Conservation (phyloP, 768 basidiomycete genomes). For the Vishniacozyma victoriae region DNA sequence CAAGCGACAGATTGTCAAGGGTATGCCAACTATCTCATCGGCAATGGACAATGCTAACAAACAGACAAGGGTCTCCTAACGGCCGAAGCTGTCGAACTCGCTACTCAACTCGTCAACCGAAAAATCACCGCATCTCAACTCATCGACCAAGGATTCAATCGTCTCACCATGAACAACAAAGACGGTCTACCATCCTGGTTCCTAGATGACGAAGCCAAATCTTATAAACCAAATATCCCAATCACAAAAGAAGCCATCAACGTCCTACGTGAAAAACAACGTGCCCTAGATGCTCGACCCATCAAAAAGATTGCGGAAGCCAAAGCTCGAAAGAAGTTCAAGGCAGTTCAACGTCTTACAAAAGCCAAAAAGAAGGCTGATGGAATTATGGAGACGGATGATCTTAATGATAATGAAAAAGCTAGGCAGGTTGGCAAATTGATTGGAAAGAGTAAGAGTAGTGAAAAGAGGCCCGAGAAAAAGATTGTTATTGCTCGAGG, state of each 20-base stretch:
- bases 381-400: constrained; percentile 67
- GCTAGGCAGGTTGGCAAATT: constrained; percentile 87
- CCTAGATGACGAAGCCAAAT: constrained; percentile 87
- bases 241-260: constrained; percentile 90
- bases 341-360: constrained; percentile 73
- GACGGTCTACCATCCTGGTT: constrained; percentile 94
- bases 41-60: constrained; percentile 2
- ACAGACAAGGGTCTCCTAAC: constrained; percentile 76
- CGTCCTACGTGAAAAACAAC: constrained; percentile 78
- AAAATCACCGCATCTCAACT: constrained; percentile 80
- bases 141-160: constrained; percentile 91
- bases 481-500: constrained; percentile 91
- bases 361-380: constrained; percentile 96
- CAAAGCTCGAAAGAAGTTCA: constrained; percentile 92
- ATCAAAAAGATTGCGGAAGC: constrained; percentile 99
- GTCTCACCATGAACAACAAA: constrained; percentile 83
- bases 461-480: constrained; percentile 58
- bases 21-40: constrained; percentile 49
- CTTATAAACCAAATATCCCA: constrained; percentile 92
- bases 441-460: constrained; percentile 54
- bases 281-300: constrained; percentile 89
- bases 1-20: constrained; percentile 61
- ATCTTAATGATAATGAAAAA: constrained; percentile 92
- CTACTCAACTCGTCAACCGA: constrained; percentile 84
- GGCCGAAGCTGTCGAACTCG: constrained; percentile 83